phyloP scores from a whole-genome alignment of 306 rosid genomes.

The Pyrus pyrifolia region DNA sequence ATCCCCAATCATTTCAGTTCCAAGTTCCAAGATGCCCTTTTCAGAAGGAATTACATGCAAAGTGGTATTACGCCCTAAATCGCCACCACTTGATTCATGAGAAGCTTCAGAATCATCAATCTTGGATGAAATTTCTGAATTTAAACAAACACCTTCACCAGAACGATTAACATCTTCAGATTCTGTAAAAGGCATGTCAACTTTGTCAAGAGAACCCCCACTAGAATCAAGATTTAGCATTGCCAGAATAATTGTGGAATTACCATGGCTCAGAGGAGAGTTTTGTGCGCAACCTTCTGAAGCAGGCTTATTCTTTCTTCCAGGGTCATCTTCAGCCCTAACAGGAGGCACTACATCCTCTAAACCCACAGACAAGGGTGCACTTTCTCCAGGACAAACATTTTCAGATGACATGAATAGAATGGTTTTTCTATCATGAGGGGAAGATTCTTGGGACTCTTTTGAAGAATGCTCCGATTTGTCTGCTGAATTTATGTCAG shows the following conservation, averaged over 20 bases:
- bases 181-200: neutral
- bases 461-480: neutral
- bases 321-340: neutral
- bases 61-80: neutral
- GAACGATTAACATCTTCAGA: conserved; percentile 20
- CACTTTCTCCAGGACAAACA: neutral
- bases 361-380: neutral
- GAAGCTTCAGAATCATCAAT: conserved; percentile 3
- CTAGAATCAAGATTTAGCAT: conserved; percentile 6
- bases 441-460: conserved; percentile 10
- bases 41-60: conserved; percentile 1
- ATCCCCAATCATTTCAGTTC: conserved; percentile 4
- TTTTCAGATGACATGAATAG: neutral
- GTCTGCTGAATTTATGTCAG: neutral
- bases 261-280: conserved; percentile 8
- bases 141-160: conserved; percentile 16
- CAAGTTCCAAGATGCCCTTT: conserved; percentile 15
- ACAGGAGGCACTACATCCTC: neutral
- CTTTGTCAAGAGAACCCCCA: neutral
- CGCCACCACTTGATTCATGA: conserved; percentile 7
- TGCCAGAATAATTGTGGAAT: neutral
- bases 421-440: neutral
- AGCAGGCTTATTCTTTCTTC: neutral
- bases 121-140: conserved; percentile 1
- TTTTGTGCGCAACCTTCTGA: conserved; percentile 2